Evolutionary conservation across 1,284 basidiomycete genomes (phyloP).

Genomic region (Puccinia brachypodii): DNA sequence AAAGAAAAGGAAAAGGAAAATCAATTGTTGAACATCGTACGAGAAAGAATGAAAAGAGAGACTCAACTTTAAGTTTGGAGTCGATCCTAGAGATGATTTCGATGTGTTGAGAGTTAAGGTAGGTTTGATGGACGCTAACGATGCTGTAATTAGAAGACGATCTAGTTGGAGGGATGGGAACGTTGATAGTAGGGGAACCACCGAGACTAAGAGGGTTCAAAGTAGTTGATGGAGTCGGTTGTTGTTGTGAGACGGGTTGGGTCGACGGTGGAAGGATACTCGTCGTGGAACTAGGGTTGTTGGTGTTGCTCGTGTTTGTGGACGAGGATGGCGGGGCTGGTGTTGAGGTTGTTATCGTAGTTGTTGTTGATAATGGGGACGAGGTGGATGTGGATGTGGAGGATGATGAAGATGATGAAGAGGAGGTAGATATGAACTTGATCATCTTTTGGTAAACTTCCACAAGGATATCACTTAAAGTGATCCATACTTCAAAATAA

Average conservation of each 20-base stretch:
- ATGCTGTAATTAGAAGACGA: slow-evolving; percentile 19
- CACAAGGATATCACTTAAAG: slow-evolving; percentile 78
- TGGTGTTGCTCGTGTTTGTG: too few relatives aligned
- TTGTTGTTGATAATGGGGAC: slow-evolving; percentile 55
- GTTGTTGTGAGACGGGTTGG: slow-evolving; percentile 39
- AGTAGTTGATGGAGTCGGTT: neutral
- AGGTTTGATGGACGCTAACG: slow-evolving; percentile 49
- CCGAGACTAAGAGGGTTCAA: slow-evolving; percentile 27
- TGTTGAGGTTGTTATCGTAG: slow-evolving; percentile 47
- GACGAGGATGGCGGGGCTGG: too few relatives aligned
- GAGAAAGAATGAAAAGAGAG: neutral
- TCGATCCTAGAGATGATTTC: slow-evolving; percentile 1
- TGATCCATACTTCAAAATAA: slow-evolving; percentile 79
- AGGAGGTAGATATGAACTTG: slow-evolving; percentile 65
- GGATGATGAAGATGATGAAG: slow-evolving; percentile 37
- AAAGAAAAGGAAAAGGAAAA: slow-evolving; percentile 55
- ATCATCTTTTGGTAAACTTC: slow-evolving; percentile 81
- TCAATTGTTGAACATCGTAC: neutral
- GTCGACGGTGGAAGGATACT: too few relatives aligned
- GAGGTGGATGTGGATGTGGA: slow-evolving; percentile 63
- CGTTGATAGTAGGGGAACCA: slow-evolving; percentile 13
- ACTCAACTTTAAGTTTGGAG: neutral
- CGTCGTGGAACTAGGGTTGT: too few relatives aligned
- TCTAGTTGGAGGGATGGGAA: slow-evolving; percentile 29
- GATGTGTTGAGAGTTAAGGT: slow-evolving; percentile 51